Evolutionary conservation across 805 yeast genomes (phyloP).

Genomic region (Scheffersomyces lignosus): DNA sequence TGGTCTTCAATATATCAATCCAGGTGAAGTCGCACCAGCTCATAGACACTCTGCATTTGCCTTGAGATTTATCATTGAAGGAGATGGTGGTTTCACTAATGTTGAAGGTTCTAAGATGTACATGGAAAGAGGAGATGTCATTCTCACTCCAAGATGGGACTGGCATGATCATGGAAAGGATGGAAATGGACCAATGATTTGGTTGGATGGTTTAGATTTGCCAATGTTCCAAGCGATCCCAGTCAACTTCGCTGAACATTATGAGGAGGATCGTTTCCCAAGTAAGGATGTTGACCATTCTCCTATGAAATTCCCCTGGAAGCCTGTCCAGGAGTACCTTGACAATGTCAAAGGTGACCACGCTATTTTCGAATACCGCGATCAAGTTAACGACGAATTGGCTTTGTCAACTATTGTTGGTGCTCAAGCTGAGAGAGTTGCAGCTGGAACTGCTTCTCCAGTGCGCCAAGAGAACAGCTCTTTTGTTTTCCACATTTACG

Average conservation of each 20-base stretch:
- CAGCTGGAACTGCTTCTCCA: conserved; percentile 3
- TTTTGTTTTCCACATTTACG: conserved; percentile 9
- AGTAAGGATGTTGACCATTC: conserved; percentile 6
- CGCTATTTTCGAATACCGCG: conserved; percentile 8
- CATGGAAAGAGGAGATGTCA: conserved; percentile 12
- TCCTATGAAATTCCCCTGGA: conserved; percentile 11
- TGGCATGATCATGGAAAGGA: conserved; percentile 15
- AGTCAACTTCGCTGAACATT: conserved; percentile 12
- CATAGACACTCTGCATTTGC: conserved; percentile 14
- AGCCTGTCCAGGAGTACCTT: conserved; percentile 6
- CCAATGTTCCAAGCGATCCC: conserved; percentile 13
- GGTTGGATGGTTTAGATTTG: conserved; percentile 13
- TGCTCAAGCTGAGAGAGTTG: conserved; percentile 11
- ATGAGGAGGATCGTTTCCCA: conserved; percentile 9
- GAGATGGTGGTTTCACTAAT: conserved; percentile 12
- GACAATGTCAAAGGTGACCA: conserved; percentile 8
- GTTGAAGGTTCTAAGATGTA: conserved; percentile 11
- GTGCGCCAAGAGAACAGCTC: conserved; percentile 11
- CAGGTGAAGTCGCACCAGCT: conserved; percentile 15
- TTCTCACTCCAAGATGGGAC: conserved; percentile 11
- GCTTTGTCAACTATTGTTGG: conserved; percentile 8
- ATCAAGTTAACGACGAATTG: not conserved
- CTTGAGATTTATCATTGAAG: conserved; percentile 12
- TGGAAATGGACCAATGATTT: conserved; percentile 3
- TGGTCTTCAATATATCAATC: conserved; percentile 12